Percentiles rank a stretch among this genome's conserved stretches.
phyloP scores from a whole-genome alignment of 768 basidiomycete genomes.

The Guyanaporus albipodus region DNA sequence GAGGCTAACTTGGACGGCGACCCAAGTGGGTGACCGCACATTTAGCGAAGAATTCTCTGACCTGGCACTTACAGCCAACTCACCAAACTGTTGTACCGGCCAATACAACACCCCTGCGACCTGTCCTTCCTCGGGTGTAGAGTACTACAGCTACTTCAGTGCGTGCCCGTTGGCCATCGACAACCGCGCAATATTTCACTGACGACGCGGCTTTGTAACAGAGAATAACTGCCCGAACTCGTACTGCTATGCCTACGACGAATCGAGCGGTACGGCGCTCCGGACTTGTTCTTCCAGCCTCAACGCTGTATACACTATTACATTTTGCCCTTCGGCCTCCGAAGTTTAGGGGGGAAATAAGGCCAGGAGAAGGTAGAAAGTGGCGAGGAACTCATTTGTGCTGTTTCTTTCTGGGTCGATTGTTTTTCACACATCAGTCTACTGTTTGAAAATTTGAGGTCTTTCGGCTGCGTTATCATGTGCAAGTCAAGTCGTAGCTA shows the following conservation, averaged over 20 bases:
- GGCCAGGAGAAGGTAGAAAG: neutral
- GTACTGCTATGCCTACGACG: slow-evolving; percentile 53
- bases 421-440: too few species aligned
- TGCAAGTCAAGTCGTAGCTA: too few species aligned
- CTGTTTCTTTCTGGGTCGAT: neutral
- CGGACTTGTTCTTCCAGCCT: slow-evolving; percentile 38
- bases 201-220: slow-evolving; percentile 14
- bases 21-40: slow-evolving; percentile 21
- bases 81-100: slow-evolving; percentile 64
- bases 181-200: neutral
- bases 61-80: slow-evolving; percentile 39
- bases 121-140: slow-evolving; percentile 48
- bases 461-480: too few species aligned
- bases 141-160: slow-evolving; percentile 47
- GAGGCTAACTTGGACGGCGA: slow-evolving; percentile 34
- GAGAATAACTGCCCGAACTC: slow-evolving; percentile 42
- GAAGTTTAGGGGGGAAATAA: neutral
- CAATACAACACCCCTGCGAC: slow-evolving; percentile 46
- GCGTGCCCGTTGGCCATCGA: slow-evolving; percentile 4
- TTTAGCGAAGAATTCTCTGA: neutral
- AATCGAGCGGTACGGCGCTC: slow-evolving; percentile 42
- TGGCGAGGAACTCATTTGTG: neutral
- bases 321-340: slow-evolving; percentile 38
- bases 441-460: too few species aligned
- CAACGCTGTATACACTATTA: slow-evolving; percentile 43